Evolutionary conservation across 345 rosid species (phyloP), one percentile per base, ranked within the genome.

Genomic region (Hypericum androsaemum): DNA sequence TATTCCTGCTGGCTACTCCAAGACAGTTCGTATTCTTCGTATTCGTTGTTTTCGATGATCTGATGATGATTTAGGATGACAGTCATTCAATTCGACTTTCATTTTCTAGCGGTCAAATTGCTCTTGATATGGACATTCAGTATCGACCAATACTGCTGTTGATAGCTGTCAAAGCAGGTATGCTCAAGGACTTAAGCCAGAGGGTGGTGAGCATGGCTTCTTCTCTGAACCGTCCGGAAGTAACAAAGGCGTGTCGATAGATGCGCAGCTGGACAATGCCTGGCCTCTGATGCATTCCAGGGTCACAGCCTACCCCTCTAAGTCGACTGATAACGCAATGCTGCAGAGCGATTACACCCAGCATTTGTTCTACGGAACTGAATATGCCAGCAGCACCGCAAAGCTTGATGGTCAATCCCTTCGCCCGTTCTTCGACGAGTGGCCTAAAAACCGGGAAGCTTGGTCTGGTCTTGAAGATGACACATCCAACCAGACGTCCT

Each of bases 371-470:
- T 22, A 22, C 32, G 32, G 32, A 22, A 22, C 32, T 4, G 32
- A 67, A 43, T 72, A 59, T 37, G 39, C 63, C 15, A 28, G 70
- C 0, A 61, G 69, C 17, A 69, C 71, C 12, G 58, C 41, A 38
- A 69, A 69, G 52, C 73, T 57, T 38, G 78, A 69, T 17, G 70
- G 74, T 55, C 78, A 70, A 53, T 65, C 83, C 32, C 83, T 78
- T 49, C 78, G 80, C 16, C 76, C 80, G 41, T 78, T 78, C 73
- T 65, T 75, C 3, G 78, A 78, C 0, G 83, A 78, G 66, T 78
- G 80, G 83, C 80, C 83, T 43, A 67, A 70, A 41, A 49, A 69
- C 44, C 64, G 74, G 7, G 74, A 62, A 38, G 40, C 83, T 0
- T 75, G 80, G 78, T 65, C 76, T 15, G 61, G 65, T 58, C 74